Conservation (phyloP, 768 basidiomycete genomes). For the Lentinula lateritia region DNA sequence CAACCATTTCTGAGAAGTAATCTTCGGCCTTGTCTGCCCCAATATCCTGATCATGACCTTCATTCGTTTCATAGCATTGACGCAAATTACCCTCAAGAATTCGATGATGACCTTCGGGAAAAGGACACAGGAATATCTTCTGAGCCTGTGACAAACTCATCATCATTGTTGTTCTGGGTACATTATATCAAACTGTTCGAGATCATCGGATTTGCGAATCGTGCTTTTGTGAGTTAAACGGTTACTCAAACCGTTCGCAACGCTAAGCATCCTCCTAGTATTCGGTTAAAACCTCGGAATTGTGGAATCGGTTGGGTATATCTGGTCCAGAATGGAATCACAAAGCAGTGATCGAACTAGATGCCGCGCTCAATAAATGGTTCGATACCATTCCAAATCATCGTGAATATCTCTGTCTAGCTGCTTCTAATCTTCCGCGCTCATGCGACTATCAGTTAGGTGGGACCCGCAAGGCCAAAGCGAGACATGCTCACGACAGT, state of each 20-base stretch:
- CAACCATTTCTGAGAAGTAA: neutral
- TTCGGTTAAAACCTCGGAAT: neutral
- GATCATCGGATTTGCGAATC: constrained; percentile 41
- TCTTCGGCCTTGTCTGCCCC: neutral
- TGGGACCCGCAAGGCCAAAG: constrained; percentile 38
- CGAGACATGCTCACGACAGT: constrained; percentile 36
- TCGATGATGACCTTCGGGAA: neutral
- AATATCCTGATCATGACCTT: neutral
- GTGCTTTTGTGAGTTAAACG: constrained; percentile 38
- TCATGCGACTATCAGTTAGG: constrained; percentile 19
- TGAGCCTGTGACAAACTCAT: neutral
- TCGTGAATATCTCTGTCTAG: constrained; percentile 13
- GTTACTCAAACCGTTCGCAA: no score
- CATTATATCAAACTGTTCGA: constrained; percentile 36
- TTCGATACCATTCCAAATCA: constrained; percentile 41
- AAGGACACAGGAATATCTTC: neutral
- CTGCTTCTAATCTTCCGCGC: neutral
- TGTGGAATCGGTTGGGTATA: neutral
- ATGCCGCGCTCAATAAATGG: constrained; percentile 56
- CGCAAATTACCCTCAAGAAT: neutral
- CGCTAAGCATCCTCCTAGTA: neutral
- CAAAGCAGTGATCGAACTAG: constrained; percentile 14
- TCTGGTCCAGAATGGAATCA: neutral
- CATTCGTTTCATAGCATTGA: neutral
- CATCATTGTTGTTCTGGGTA: constrained; percentile 24